Conservation (phyloP, 2,329 filamentous ascomycete genomes). For the Alternaria longipes region DNA sequence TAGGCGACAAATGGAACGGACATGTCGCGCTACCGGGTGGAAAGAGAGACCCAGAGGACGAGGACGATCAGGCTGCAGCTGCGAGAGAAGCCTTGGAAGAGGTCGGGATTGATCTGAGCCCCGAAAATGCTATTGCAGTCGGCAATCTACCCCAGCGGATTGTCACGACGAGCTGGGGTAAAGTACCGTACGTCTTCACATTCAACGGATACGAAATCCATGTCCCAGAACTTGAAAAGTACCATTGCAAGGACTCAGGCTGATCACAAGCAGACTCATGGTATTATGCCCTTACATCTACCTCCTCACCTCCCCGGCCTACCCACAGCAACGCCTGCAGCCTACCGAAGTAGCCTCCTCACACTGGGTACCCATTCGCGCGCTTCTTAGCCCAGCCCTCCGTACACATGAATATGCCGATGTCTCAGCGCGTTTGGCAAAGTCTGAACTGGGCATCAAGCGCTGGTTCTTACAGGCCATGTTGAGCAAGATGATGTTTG, state of each 20-base stretch:
- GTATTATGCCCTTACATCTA: slow-evolving; percentile 75
- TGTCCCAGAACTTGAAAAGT: neutral
- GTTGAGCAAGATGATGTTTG: slow-evolving; percentile 73
- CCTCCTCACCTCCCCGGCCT: slow-evolving; percentile 65
- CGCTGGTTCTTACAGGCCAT: slow-evolving; percentile 65
- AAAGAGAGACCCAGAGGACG: slow-evolving; percentile 71
- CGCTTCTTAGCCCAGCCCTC: slow-evolving; percentile 67
- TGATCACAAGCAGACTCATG: slow-evolving; percentile 63
- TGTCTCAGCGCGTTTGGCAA: slow-evolving; percentile 68
- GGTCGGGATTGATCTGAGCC: slow-evolving; percentile 68
- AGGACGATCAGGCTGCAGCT: slow-evolving; percentile 68
- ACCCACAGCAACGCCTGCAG: slow-evolving; percentile 69
- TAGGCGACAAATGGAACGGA: slow-evolving; percentile 73
- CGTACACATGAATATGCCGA: slow-evolving; percentile 71
- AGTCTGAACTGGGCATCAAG: slow-evolving; percentile 63
- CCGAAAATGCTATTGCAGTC: slow-evolving; percentile 57
- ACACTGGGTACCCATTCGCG: slow-evolving; percentile 73
- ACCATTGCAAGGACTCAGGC: neutral
- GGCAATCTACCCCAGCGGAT: slow-evolving; percentile 73
- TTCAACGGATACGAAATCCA: neutral
- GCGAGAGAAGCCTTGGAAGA: slow-evolving; percentile 73
- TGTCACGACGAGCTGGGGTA: slow-evolving; percentile 73
- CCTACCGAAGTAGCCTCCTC: slow-evolving; percentile 73
- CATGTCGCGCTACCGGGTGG: slow-evolving; percentile 75
- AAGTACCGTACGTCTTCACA: slow-evolving; percentile 62